phyloP scores from a whole-genome alignment of 805 yeast species.

The Saturnispora mendoncae region DNA sequence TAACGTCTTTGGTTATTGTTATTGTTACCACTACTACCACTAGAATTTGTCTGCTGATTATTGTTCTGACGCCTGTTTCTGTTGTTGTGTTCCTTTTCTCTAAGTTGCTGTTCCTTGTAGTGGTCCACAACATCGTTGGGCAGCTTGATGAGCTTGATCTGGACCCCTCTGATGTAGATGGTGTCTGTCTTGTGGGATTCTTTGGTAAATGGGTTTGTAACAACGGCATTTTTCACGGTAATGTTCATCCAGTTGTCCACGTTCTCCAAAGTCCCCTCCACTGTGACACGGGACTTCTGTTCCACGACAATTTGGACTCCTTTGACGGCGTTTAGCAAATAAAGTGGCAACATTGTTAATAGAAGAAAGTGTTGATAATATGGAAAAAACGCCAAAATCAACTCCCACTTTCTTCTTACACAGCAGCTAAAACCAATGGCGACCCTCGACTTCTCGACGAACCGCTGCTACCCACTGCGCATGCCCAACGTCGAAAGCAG shows the following conservation, averaged over 20 bases:
- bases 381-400: too few relatives aligned
- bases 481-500: too few relatives aligned
- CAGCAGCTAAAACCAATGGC: slow-evolving; percentile 34
- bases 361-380: background rate
- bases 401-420: background rate
- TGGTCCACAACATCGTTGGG: slow-evolving; percentile 71
- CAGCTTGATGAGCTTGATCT: slow-evolving; percentile 67
- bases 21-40: slow-evolving; percentile 12
- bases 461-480: slow-evolving; percentile 46
- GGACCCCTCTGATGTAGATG: slow-evolving; percentile 77
- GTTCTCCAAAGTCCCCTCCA: slow-evolving; percentile 73
- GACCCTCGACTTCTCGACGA: slow-evolving; percentile 54
- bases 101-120: slow-evolving; percentile 49
- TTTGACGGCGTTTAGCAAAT: slow-evolving; percentile 82
- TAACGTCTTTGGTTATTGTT: slow-evolving; percentile 17
- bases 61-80: slow-evolving; percentile 18
- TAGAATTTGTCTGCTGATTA: slow-evolving; percentile 8
- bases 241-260: slow-evolving; percentile 97
- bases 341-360: slow-evolving; percentile 67
- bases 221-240: slow-evolving; percentile 67
- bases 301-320: slow-evolving; percentile 83
- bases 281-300: slow-evolving; percentile 82
- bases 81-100: slow-evolving; percentile 29
- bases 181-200: slow-evolving; percentile 45
- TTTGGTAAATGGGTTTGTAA: slow-evolving; percentile 44